Conservation (phyloP, 371 early-diverging fungal genomes). For the Mucor saturninus region DNA sequence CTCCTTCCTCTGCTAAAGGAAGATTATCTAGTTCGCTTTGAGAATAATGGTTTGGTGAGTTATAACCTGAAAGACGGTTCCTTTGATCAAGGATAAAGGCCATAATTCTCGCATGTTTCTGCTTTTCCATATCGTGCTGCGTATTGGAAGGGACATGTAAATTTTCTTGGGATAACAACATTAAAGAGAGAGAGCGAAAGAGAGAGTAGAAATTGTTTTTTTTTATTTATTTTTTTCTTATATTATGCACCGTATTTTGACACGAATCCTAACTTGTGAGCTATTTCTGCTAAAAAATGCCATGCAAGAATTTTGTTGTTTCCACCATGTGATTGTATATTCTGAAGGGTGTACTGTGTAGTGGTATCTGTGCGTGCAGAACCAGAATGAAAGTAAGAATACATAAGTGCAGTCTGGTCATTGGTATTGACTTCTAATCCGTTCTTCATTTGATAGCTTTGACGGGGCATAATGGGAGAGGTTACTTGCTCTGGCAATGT, state of each 20-base stretch:
- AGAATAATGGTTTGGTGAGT: conserved; percentile 7
- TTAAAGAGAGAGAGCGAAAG: conserved; percentile 8
- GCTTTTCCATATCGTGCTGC: not conserved
- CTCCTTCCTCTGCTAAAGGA: not conserved
- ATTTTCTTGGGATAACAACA: conserved; percentile 18
- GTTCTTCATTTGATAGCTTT: conserved; percentile 38
- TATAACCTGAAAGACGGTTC: not conserved
- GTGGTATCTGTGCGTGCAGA: conserved; percentile 35
- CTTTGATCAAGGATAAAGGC: conserved; percentile 13
- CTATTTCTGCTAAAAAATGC: conserved; percentile 50
- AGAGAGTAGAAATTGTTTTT: conserved; percentile 4
- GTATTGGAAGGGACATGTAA: not conserved
- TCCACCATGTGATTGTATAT: conserved; percentile 29
- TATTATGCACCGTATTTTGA: conserved; percentile 52
- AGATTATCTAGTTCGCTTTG: not conserved
- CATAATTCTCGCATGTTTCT: not conserved
- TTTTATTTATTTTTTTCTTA: not conserved
- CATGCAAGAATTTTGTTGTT: conserved; percentile 45
- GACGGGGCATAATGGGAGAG: conserved; percentile 25
- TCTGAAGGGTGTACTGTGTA: conserved; percentile 10
- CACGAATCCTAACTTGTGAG: conserved; percentile 45
- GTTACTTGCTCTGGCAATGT: not conserved
- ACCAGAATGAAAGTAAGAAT: conserved; percentile 33
- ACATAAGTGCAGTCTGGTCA: conserved; percentile 11
- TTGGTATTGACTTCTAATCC: conserved; percentile 14